Evolutionary conservation across 108 stramenopile genomes (phyloP), one percentile per base, ranked within the genome.

Genomic region (Discostella stelligeroides): DNA sequence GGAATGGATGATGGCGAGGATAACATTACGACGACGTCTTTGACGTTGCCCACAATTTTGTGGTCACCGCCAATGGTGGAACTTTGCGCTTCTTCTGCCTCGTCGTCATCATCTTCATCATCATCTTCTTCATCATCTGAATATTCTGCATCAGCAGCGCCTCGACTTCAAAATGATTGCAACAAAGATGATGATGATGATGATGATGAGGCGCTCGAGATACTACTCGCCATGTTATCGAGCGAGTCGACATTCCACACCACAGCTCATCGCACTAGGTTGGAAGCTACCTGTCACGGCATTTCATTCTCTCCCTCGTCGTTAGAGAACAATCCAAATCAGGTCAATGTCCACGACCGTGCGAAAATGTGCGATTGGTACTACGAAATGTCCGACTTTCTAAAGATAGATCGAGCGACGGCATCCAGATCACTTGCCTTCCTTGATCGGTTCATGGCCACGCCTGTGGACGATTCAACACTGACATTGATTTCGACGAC

Each of bases 351-450:
- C 27, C 10, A 49, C 21, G 79, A 80, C 50, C 72, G 79, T 34
- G 60, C 66, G 40, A 80, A 80, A 63, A 80, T 80, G 79, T 69
- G 66, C 56, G 56, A 58, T 24, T 80, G 79, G 79, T 80, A 73
- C 68, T 73, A 80, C 68, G 72, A 73, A 59, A 80, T 80, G 72
- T 46, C 79, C 17, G 67, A 58, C 63, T 80, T 73, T 29, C 79
- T 80, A 34, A 69, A 69, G 37, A 68, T 80, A 7, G 66, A 67
- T 21, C 61, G 60, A 14, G 28, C 62, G 45, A 73, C 79, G 5
- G 79, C 72, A 54, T 80, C 79, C 0, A 66, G 79, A 27, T 62
- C 79, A 21, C 60, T 80, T 42, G 45, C 47, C 9, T 58, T 66
- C 29, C 67, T 73, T 42, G 79, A 80, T 70, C 79, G 79, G 15